Percentiles rank a stretch among this genome's conserved stretches.
Conservation (phyloP, 345 rosid species). For the Eucalyptus regnans region DNA sequence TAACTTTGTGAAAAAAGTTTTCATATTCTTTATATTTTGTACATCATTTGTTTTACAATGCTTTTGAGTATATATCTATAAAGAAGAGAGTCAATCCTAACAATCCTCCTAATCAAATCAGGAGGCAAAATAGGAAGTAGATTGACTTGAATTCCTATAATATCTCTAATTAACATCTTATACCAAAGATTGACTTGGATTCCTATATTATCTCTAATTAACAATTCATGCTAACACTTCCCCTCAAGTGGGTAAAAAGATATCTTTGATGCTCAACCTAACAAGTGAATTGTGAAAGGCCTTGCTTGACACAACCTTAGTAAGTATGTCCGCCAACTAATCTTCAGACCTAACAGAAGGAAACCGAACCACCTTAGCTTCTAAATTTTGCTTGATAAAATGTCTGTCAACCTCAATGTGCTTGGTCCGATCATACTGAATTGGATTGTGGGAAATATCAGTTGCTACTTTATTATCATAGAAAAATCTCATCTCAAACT, state of each 20-base stretch:
- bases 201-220: not conserved
- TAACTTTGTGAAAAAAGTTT: no score
- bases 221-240: not conserved
- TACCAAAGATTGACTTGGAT: no score
- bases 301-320: not conserved
- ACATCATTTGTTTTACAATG: no score
- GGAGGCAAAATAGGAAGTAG: not conserved
- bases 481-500: not conserved
- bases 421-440: not conserved
- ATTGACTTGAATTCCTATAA: not conserved
- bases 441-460: not conserved
- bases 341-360: not conserved
- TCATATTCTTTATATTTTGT: no score
- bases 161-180: no score
- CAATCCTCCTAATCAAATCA: not conserved
- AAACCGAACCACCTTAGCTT: not conserved
- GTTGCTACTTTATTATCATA: not conserved
- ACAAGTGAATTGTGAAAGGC: not conserved
- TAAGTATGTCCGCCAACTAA: not conserved
- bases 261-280: not conserved
- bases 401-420: not conserved
- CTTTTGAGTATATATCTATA: no score
- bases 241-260: not conserved
- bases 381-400: not conserved
- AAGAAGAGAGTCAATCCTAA: not conserved